Percentiles rank a stretch among this genome's conserved stretches.
These are phyloP conservation scores for Starmerella stellata DNA, from an alignment of 805 yeast species.

Conservation along the genomic window DNA sequence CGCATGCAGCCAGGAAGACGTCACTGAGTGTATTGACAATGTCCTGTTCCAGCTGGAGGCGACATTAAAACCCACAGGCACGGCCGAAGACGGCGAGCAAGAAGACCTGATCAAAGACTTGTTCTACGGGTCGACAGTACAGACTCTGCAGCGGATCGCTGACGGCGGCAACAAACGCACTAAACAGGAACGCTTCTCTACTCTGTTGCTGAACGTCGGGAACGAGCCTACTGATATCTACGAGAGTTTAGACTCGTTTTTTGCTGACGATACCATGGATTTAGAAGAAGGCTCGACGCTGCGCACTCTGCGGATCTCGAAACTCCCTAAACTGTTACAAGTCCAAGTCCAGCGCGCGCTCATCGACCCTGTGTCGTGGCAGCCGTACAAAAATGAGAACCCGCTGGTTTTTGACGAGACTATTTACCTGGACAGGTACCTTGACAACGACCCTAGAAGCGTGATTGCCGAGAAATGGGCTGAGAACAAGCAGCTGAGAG, in stretches of 20 bases:
- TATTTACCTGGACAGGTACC: constrained; percentile 72
- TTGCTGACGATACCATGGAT: constrained; percentile 49
- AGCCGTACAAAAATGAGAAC: constrained; percentile 66
- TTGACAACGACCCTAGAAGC: constrained; percentile 36
- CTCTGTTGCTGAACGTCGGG: constrained; percentile 67
- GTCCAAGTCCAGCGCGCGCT: constrained; percentile 88
- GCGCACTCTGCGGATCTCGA: constrained; percentile 50
- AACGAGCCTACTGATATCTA: constrained; percentile 78
- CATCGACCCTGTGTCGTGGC: constrained; percentile 53
- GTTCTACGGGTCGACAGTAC: constrained; percentile 75
- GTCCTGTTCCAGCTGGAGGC: constrained; percentile 82
- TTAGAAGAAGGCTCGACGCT: constrained; percentile 54
- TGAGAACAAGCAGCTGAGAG: constrained; percentile 45
- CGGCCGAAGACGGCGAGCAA: constrained; percentile 47
- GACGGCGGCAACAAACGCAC: constrained; percentile 29
- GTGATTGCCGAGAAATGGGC: constrained; percentile 35
- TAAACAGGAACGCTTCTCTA: constrained; percentile 58
- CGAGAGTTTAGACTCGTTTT: constrained; percentile 74
- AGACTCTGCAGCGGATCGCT: constrained; percentile 32
- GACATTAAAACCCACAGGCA: constrained; percentile 30
- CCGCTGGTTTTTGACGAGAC: constrained; percentile 65
- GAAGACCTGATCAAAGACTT: constrained; percentile 59
- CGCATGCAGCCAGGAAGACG: constrained; percentile 67
- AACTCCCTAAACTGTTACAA: constrained; percentile 67
- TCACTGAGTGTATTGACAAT: constrained; percentile 90